Evolutionary conservation across 148 eudicot species (phyloP), one percentile per base, ranked within the genome.

Genomic region (Spergularia bocconei): DNA sequence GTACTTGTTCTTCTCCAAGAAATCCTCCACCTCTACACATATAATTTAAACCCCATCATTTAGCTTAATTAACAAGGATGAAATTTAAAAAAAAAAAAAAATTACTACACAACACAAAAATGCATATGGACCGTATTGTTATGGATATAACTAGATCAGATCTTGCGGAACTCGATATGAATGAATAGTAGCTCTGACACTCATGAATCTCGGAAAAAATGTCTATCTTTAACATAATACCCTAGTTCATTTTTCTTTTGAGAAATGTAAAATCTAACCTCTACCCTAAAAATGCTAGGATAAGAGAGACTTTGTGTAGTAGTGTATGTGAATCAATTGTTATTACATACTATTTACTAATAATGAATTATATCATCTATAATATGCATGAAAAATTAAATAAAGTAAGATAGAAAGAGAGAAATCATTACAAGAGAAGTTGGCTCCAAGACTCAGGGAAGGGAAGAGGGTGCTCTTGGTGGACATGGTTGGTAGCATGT

Each of bases 361-460:
- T 29, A 29, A 29, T 2, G 1, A 0, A 3, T 29, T 29, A 23
- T 23, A 23, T 29, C 36, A 29, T 29, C 36, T 29, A 29, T 29
- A 29, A 29, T 3, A 29, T 29, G 2, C 36, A 29, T 29, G 36
- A 36, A 21, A 15, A 71, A 20, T 6, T 21, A 19, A 33, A 38
- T 12, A 7, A 50, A 13, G 47, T 29, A 13, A 20, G 50, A 53
- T 8, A 68, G 21, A 57, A 11, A 79, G 63, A 69, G 13, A 33
- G 58, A 58, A 75, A 38, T n/a, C n/a, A n/a, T 82, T 90, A 92
- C 97, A 88, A 60, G 79, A 88, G 86, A 48, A 92, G 87, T 81
- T 88, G 93, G 78, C 91, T 90, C 87, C 88, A 89, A 71, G 93
- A 86, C 70, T 88, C 91, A 1, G 81, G 95, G 76, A 86, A 73